Evolutionary conservation across 805 yeast species (phyloP).

Genomic region (Candida maris): DNA sequence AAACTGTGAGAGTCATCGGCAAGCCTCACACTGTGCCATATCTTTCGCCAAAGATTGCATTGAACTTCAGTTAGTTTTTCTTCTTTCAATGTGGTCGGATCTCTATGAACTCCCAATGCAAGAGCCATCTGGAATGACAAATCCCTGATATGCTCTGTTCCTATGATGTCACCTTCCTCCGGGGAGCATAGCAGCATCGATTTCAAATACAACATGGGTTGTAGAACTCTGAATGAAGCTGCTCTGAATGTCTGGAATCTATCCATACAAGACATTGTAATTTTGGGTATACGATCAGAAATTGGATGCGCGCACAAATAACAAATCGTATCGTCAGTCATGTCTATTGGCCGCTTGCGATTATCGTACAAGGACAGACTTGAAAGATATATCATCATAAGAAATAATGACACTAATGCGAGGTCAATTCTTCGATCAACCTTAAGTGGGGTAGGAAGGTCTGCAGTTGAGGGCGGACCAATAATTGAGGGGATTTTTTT

Average conservation of each 20-base stretch:
- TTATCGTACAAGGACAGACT: constrained; percentile 34
- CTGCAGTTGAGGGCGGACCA: constrained; percentile 31
- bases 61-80: constrained; percentile 28
- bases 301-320: constrained; percentile 40
- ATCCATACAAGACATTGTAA: constrained; percentile 38
- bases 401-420: constrained; percentile 37
- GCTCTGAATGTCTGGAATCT: constrained; percentile 38
- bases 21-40: constrained; percentile 48
- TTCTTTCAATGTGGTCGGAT: constrained; percentile 34
- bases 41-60: constrained; percentile 52
- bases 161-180: constrained; percentile 43
- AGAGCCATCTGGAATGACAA: constrained; percentile 42
- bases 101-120: constrained; percentile 46
- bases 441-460: constrained; percentile 28
- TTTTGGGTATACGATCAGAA: constrained; percentile 32
- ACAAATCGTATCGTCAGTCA: constrained; percentile 26
- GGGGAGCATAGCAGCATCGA: constrained; percentile 42
- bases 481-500: constrained; percentile 31
- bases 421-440: constrained; percentile 39
- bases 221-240: constrained; percentile 40
- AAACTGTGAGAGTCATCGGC: constrained; percentile 42
- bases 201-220: constrained; percentile 39
- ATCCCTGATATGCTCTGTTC: constrained; percentile 36
- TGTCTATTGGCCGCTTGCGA: constrained; percentile 26
- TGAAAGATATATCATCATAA: constrained; percentile 40